A percentile compares a stretch with the other conserved stretches of the same genome.
These are phyloP conservation scores for Aphanomyces stellatus DNA, from an alignment of 352 stramenopile species.

Conservation along the genomic window DNA sequence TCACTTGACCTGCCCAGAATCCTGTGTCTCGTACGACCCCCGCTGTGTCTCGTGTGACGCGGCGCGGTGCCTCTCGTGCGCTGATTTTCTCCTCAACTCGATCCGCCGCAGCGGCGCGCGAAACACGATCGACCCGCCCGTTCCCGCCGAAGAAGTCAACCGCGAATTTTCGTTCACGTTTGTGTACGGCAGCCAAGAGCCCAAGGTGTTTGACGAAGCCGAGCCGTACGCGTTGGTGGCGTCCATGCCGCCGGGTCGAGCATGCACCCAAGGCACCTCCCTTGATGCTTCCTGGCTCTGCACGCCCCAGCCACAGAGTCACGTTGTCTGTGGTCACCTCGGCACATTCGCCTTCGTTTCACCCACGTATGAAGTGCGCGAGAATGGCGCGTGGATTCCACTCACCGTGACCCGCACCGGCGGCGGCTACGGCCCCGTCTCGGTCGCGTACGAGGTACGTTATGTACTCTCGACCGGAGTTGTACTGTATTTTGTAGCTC, in stretches of 20 bases:
- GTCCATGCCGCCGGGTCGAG: conserved; percentile 40
- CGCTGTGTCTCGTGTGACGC: conserved; percentile 84
- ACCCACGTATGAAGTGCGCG: conserved; percentile 72
- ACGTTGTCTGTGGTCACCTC: conserved; percentile 85
- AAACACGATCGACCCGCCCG: conserved; percentile 37
- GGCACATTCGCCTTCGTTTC: conserved; percentile 85
- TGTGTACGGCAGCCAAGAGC: conserved; percentile 85
- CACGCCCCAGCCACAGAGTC: conserved; percentile 32
- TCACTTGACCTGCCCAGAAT: conserved; percentile 27
- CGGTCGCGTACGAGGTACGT: conserved; percentile 74
- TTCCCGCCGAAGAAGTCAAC: conserved; percentile 83
- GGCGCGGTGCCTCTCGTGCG: conserved; percentile 74
- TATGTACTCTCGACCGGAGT: too few species aligned
- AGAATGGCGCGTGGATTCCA: conserved; percentile 59
- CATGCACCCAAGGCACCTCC: conserved; percentile 51
- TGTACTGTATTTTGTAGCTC: too few species aligned
- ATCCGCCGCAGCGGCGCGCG: conserved; percentile 83
- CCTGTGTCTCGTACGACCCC: conserved; percentile 84
- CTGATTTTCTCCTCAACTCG: conserved; percentile 86
- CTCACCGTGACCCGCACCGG: conserved; percentile 81
- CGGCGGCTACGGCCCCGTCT: conserved; percentile 68
- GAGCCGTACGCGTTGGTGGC: conserved; percentile 19
- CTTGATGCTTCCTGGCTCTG: conserved; percentile 66
- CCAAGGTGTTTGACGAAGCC: conserved; percentile 88
- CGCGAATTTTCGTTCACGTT: conserved; percentile 87